These are phyloP conservation scores for Solanum arcanum DNA, from an alignment of 257 asterid genomes.

Conservation along the genomic window DNA sequence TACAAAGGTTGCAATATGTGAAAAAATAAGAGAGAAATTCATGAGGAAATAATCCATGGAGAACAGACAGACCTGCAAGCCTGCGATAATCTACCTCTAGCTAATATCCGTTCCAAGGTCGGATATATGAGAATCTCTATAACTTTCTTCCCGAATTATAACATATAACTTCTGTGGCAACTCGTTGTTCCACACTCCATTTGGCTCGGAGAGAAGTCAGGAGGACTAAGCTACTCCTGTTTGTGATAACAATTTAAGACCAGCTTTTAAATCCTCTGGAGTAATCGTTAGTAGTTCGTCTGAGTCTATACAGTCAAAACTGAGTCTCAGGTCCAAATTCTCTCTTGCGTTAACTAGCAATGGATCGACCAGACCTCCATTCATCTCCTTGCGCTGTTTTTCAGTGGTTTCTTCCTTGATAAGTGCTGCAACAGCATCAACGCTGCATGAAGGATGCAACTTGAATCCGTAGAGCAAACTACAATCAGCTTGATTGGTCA, in stretches of 20 bases:
- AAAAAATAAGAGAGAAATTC: background rate
- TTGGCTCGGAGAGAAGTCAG: background rate
- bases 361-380: constrained; percentile 78
- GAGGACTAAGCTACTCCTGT: constrained; percentile 8
- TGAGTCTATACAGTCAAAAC: constrained; percentile 52
- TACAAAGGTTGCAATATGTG: background rate
- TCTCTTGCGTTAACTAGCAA: constrained; percentile 78
- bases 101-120: background rate
- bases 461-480: constrained; percentile 63
- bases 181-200: background rate
- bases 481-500: constrained; percentile 38
- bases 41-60: background rate
- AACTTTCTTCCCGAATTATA: background rate
- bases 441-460: constrained; percentile 53
- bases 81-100: background rate
- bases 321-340: constrained; percentile 65
- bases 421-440: constrained; percentile 47
- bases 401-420: constrained; percentile 50
- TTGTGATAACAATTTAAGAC: constrained; percentile 41
- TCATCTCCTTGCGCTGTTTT: constrained; percentile 78
- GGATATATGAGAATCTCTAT: background rate
- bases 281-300: constrained; percentile 65
- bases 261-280: constrained; percentile 59
- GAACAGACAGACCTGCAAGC: background rate
- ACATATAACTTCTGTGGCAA: background rate